Conservation (phyloP, 768 basidiomycete genomes). For the Gyrodon lividus region DNA sequence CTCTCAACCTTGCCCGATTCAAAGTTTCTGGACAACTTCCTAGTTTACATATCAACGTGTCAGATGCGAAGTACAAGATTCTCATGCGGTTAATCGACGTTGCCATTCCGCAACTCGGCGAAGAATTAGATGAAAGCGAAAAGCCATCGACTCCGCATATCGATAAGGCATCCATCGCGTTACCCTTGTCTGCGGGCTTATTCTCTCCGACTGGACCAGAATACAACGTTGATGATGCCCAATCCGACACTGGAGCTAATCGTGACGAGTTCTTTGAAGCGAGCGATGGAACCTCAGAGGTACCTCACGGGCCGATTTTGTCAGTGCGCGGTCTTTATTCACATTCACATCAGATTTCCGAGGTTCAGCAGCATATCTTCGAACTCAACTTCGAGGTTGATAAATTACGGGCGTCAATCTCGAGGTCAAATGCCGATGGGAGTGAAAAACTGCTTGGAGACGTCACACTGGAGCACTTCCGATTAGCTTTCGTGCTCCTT, state of each 20-base stretch:
- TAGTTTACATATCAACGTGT: slow-evolving; percentile 83
- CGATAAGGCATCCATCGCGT: slow-evolving; percentile 33
- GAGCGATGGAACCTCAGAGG: slow-evolving; percentile 57
- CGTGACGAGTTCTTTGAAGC: slow-evolving; percentile 74
- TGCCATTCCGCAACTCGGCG: slow-evolving; percentile 79
- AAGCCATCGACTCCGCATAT: slow-evolving; percentile 20
- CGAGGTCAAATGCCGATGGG: slow-evolving; percentile 60
- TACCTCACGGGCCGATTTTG: slow-evolving; percentile 27
- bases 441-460: slow-evolving; percentile 76
- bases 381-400: slow-evolving; percentile 89
- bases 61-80: slow-evolving; percentile 87
- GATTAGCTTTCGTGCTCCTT: slow-evolving; percentile 67
- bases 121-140: slow-evolving; percentile 32
- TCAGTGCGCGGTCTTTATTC: neutral
- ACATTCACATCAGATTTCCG: slow-evolving; percentile 26
- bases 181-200: slow-evolving; percentile 54
- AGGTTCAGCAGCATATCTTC: slow-evolving; percentile 60
- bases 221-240: slow-evolving; percentile 67
- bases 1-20: slow-evolving; percentile 79
- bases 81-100: slow-evolving; percentile 92
- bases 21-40: slow-evolving; percentile 90
- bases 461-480: slow-evolving; percentile 76
- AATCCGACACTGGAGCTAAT: slow-evolving; percentile 43
- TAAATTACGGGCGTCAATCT: slow-evolving; percentile 74
- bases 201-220: slow-evolving; percentile 57